A percentile compares a stretch with the other conserved stretches of the same genome.
These are phyloP conservation scores for Dendryphion nanum DNA, from an alignment of 2,329 filamentous ascomycete genomes.

Conservation along the genomic window DNA sequence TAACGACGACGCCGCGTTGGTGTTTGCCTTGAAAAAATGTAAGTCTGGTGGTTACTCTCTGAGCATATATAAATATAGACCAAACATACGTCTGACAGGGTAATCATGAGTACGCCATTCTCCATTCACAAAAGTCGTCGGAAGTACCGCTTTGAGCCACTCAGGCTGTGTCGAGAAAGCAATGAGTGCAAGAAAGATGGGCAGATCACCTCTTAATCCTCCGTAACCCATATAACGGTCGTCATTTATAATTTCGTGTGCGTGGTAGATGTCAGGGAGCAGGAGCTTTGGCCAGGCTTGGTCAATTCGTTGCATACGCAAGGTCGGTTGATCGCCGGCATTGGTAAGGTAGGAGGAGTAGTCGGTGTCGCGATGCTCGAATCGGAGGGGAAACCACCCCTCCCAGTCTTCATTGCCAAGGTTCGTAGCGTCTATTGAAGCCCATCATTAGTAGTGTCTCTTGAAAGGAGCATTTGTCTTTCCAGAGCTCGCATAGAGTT, in stretches of 20 bases:
- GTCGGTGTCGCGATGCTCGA: slow-evolving; percentile 16
- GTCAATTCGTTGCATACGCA: slow-evolving; percentile 9
- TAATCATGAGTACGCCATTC: slow-evolving; percentile 15
- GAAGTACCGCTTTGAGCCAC: slow-evolving; percentile 13
- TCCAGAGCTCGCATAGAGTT: too few relatives aligned
- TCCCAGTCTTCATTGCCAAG: not conserved
- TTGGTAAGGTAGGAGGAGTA: slow-evolving; percentile 26
- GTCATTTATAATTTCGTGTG: not conserved
- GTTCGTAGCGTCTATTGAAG: slow-evolving; percentile 15
- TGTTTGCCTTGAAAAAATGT: slow-evolving; percentile 14
- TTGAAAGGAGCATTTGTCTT: too few relatives aligned
- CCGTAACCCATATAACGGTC: slow-evolving; percentile 13
- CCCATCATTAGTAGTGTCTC: too few relatives aligned
- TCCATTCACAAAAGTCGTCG: slow-evolving; percentile 14
- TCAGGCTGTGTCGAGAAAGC: slow-evolving; percentile 20
- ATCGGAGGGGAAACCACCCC: slow-evolving; percentile 20
- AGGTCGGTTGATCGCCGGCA: slow-evolving; percentile 8
- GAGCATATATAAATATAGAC: not conserved
- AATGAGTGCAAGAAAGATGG: slow-evolving; percentile 31
- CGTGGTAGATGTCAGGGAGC: slow-evolving; percentile 26
- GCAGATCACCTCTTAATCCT: slow-evolving; percentile 30
- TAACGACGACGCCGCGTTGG: slow-evolving; percentile 26
- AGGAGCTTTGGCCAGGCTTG: slow-evolving; percentile 20
- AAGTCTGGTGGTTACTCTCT: too few relatives aligned
- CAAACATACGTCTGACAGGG: slow-evolving; percentile 16